Conservation (phyloP, 371 early-diverging fungal species). For the Zychaea mexicana region DNA sequence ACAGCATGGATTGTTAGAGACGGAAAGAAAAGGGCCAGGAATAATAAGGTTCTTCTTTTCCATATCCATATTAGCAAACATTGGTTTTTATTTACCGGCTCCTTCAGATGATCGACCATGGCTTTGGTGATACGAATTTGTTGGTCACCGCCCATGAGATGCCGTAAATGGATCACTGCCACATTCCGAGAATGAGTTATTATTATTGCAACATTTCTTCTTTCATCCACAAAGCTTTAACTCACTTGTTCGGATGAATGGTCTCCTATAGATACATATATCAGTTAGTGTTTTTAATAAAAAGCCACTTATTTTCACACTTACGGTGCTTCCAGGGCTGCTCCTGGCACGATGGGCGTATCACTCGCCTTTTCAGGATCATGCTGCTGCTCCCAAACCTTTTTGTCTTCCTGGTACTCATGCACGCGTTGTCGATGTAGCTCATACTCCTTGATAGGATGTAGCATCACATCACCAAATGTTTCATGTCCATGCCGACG, state of each 20-base stretch:
- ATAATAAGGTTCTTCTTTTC: not conserved
- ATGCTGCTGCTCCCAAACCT: slow-evolving; percentile 36
- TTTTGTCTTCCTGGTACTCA: slow-evolving; percentile 36
- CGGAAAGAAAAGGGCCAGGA: not conserved
- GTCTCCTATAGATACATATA: not conserved
- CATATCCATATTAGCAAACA: too few relatives aligned
- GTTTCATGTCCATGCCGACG: slow-evolving; percentile 49
- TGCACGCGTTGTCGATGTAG: slow-evolving; percentile 36
- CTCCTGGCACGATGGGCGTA: slow-evolving; percentile 2
- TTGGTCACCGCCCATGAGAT: slow-evolving; percentile 40
- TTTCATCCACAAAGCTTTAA: too few relatives aligned
- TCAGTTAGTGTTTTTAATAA: not conserved
- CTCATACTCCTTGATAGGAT: slow-evolving; percentile 39
- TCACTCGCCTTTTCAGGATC: slow-evolving; percentile 16
- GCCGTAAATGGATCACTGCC: slow-evolving; percentile 46
- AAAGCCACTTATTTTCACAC: not conserved
- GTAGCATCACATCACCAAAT: slow-evolving; percentile 43
- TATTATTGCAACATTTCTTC: not conserved
- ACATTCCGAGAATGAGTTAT: not conserved
- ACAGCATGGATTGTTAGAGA: slow-evolving; percentile 9
- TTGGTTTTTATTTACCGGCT: slow-evolving; percentile 35
- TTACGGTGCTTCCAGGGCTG: slow-evolving; percentile 3
- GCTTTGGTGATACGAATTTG: slow-evolving; percentile 35
- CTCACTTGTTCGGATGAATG: slow-evolving; percentile 12
- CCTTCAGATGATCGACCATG: slow-evolving; percentile 20